A percentile compares a stretch with the other conserved stretches of the same genome.
Conservation (phyloP, 2,329 filamentous ascomycete species). For the Exophiala xenobiotica region DNA sequence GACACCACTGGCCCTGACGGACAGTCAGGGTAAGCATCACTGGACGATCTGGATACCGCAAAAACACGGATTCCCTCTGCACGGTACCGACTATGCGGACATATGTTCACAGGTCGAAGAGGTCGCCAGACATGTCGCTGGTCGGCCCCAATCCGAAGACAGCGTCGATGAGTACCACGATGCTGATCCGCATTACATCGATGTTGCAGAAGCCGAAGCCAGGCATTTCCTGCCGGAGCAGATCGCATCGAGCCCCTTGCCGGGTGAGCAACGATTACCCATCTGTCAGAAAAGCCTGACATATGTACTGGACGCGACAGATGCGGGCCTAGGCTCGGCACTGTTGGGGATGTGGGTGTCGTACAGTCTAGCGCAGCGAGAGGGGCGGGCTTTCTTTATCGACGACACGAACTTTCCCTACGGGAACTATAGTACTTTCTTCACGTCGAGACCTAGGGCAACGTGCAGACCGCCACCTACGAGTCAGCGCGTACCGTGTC, state of each 20-base stretch:
- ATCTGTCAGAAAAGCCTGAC: constrained; percentile 72
- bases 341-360: constrained; percentile 80
- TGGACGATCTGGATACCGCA: constrained; percentile 82
- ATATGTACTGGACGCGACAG: constrained; percentile 70
- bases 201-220: constrained; percentile 69
- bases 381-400: constrained; percentile 76
- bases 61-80: constrained; percentile 64
- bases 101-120: constrained; percentile 68
- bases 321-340: constrained; percentile 74
- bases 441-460: constrained; percentile 60
- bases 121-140: constrained; percentile 59
- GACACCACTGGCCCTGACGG: constrained; percentile 68
- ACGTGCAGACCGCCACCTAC: constrained; percentile 69
- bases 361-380: constrained; percentile 73
- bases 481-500: constrained; percentile 76
- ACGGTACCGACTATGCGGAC: constrained; percentile 63
- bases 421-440: constrained; percentile 71
- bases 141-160: constrained; percentile 53
- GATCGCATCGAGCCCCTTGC: constrained; percentile 12
- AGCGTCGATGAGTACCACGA: constrained; percentile 57
- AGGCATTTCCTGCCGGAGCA: constrained; percentile 58
- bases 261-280: constrained; percentile 34
- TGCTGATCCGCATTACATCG: constrained; percentile 68
- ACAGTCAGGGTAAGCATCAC: constrained; percentile 62
- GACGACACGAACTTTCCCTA: constrained; percentile 84